Evolutionary conservation across 1,284 basidiomycete species (phyloP).

Genomic region (Marasmius tenuissimus): DNA sequence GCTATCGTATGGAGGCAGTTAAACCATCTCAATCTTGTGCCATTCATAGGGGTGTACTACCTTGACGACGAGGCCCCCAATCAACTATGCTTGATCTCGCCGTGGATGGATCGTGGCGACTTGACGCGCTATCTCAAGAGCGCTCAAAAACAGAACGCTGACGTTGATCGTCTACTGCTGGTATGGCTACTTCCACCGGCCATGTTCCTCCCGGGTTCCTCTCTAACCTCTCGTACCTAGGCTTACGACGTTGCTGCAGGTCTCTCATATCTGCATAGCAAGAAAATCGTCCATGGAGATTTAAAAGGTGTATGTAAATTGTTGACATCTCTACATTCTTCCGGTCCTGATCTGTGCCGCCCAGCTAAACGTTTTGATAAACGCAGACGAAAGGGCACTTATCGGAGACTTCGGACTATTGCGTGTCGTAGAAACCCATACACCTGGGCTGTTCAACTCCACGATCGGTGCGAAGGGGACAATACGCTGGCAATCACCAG

Average conservation of each 20-base stretch:
- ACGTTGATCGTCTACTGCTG: slow-evolving; percentile 21
- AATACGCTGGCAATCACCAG: slow-evolving; percentile 23
- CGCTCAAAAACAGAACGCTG: not conserved
- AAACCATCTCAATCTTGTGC: not conserved
- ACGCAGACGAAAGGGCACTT: slow-evolving; percentile 27
- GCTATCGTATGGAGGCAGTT: not conserved
- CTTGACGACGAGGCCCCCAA: not conserved
- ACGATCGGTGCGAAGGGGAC: slow-evolving; percentile 15
- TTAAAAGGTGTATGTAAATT: slow-evolving; percentile 32
- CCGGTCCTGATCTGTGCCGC: not conserved
- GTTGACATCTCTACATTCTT: not conserved
- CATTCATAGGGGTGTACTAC: slow-evolving; percentile 1
- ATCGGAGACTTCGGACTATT: slow-evolving; percentile 37
- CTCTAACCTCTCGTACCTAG: slow-evolving; percentile 7
- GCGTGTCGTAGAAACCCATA: slow-evolving; percentile 16
- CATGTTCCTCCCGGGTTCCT: not conserved
- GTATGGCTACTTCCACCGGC: slow-evolving; percentile 12
- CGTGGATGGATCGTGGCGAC: slow-evolving; percentile 35
- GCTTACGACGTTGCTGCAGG: slow-evolving; percentile 28
- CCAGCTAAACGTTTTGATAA: slow-evolving; percentile 15
- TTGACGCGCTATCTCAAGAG: slow-evolving; percentile 24
- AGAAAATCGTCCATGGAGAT: slow-evolving; percentile 36
- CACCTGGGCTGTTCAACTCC: too few relatives aligned
- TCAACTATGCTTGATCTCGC: slow-evolving; percentile 13
- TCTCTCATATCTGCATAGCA: slow-evolving; percentile 32